Conservation (phyloP, 225 moss, liverwort and hornwort genomes). For the Polytrichum formosum region DNA sequence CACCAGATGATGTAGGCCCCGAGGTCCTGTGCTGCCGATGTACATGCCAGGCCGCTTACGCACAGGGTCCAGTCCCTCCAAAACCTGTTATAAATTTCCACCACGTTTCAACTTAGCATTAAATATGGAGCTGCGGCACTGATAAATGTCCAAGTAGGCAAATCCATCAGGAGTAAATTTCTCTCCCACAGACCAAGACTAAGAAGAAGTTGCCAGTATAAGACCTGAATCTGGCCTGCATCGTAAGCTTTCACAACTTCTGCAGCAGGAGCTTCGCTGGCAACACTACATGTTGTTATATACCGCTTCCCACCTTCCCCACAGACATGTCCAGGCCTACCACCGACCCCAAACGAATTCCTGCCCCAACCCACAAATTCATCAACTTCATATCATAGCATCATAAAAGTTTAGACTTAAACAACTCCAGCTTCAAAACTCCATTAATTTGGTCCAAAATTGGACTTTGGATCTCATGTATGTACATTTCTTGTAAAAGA, state of each 20-base stretch:
- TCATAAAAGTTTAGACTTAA: no score
- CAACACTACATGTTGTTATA: constrained; percentile 54
- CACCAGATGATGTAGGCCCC: constrained; percentile 94
- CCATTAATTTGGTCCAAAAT: no score
- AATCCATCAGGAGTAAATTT: no score
- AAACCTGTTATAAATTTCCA: constrained; percentile 39
- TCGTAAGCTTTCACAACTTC: constrained; percentile 78
- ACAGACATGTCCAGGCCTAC: constrained; percentile 14
- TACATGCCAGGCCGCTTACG: constrained; percentile 99
- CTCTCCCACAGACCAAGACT: no score
- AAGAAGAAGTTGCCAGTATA: no score
- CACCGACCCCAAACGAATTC: constrained; percentile 29
- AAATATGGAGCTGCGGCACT: not conserved
- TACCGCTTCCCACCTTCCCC: constrained; percentile 38
- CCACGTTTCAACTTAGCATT: not conserved
- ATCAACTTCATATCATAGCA: not conserved
- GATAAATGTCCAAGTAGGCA: not conserved
- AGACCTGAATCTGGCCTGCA: constrained; percentile 96
- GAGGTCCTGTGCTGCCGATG: constrained; percentile 90
- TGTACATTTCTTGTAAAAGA: no score
- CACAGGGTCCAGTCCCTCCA: constrained; percentile 95
- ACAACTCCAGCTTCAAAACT: no score
- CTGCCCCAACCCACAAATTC: constrained; percentile 16
- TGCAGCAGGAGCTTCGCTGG: constrained; percentile 64
- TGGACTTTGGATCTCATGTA: no score